Percentiles rank a stretch among this genome's conserved stretches.
Evolutionary conservation across 108 stramenopile species (phyloP).

Genomic region (Skeletonema costatum): DNA sequence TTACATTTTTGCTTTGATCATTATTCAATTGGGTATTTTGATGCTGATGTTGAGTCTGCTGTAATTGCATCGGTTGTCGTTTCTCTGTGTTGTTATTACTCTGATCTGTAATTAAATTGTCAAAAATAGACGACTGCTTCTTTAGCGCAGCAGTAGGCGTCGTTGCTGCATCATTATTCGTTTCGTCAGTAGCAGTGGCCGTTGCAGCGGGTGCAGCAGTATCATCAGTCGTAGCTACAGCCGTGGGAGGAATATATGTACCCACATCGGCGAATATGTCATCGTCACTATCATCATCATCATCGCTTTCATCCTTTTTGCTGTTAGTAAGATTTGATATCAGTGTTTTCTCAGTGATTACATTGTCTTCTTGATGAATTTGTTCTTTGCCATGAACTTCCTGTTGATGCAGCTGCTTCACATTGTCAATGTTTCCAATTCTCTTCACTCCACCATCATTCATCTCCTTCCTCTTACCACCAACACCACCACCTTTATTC

Average conservation of each 20-base stretch:
- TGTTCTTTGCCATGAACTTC: background rate
- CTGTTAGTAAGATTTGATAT: background rate
- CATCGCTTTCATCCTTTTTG: background rate
- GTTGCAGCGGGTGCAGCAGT: background rate
- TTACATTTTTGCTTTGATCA: conserved; percentile 25
- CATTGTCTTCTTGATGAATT: conserved; percentile 11
- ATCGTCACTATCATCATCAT: conserved; percentile 62
- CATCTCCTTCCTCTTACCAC: background rate
- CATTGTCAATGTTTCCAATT: no score
- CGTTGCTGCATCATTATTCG: background rate
- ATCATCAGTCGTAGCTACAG: background rate
- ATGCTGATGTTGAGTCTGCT: background rate
- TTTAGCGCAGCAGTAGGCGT: background rate
- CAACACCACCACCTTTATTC: background rate
- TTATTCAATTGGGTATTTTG: background rate
- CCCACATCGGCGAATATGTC: conserved; percentile 79
- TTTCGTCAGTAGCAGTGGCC: background rate
- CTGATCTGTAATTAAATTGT: conserved; percentile 22
- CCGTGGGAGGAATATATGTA: conserved; percentile 52
- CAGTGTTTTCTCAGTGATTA: background rate
- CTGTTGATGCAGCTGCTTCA: background rate
- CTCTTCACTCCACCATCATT: background rate
- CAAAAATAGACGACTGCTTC: conserved; percentile 42
- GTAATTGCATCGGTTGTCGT: background rate
- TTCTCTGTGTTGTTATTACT: background rate